Base-by-base conservation (phyloP, 345 rosid genomes). In the Turnera subulata region DNA sequence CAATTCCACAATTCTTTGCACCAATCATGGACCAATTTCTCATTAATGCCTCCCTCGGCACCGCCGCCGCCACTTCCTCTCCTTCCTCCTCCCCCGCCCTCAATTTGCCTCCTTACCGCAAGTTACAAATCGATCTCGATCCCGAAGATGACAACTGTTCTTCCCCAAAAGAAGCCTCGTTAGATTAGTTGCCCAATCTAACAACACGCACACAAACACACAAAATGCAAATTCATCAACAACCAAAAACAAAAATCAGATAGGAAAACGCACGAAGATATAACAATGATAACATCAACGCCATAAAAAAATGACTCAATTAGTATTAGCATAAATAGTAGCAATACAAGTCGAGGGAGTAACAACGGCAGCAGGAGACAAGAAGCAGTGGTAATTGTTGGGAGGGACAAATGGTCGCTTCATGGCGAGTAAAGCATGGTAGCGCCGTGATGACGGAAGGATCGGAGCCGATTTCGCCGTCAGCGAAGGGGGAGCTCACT, bases 321-420 rank as follows among this genome's bases (percentile, higher is more conserved):
- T 61, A 33, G 21, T 57, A 32, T 48, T 58, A 32, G 21, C 55
- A 37, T 46, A 59, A 55, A 65, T n/a, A n/a, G n/a, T n/a, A n/a
- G 35, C 35, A 29, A 8, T 29, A 29, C 5, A 4, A 29, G 35
- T 3, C 4, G n/a, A n/a, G n/a, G n/a, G n/a, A n/a, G n/a, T n/a
- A 8, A 8, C 35, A 8, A 8, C 35, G 8, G 35, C 35, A 3
- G 35, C 42, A 55, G 65, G 49, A 44, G 81, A 58, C 23, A 75
- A 63, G 70, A 92, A 92, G 35, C 81, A 83, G 50, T 83, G 88
- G 71, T 86, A 89, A 61, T 78, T 84, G 50, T 84, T 78, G 6
- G 84, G 81, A 33, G 82, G 80, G 50, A 59, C 56, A 59, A 92
- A 89, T 23, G 97, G 82, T 5, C 97, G 93, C 65, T 84, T 86